Evolutionary conservation across 2,329 filamentous ascomycete species (phyloP).

Genomic region (Alternaria alternata): DNA sequence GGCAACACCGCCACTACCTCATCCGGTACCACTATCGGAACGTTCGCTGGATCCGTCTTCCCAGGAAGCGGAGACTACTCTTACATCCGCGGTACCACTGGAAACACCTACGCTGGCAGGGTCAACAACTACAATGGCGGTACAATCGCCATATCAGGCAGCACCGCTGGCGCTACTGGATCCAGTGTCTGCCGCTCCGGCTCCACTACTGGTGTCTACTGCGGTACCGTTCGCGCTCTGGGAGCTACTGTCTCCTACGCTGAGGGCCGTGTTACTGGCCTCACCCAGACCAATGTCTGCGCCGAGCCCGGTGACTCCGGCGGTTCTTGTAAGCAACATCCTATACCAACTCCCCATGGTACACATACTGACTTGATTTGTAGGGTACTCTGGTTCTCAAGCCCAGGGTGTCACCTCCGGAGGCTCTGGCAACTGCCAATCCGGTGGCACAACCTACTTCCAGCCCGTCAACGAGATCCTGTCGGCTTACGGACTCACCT

Average conservation of each 20-base stretch:
- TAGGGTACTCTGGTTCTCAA: constrained; percentile 50
- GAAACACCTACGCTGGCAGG: constrained; percentile 39
- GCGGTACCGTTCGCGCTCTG: constrained; percentile 49
- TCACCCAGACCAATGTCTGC: constrained; percentile 54
- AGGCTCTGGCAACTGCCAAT: constrained; percentile 52
- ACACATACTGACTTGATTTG: neutral
- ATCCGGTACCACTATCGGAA: constrained; percentile 44
- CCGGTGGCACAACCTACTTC: constrained; percentile 53
- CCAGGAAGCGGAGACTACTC: constrained; percentile 51
- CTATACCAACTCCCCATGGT: neutral
- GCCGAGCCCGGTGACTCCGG: constrained; percentile 56
- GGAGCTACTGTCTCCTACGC: constrained; percentile 52
- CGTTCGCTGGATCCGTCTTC: constrained; percentile 52
- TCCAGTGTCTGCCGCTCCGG: constrained; percentile 54
- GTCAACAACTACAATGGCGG: constrained; percentile 49
- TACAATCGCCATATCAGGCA: constrained; percentile 49
- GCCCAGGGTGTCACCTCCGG: constrained; percentile 56
- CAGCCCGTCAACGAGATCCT: constrained; percentile 55
- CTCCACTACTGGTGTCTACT: constrained; percentile 54
- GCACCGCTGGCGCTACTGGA: constrained; percentile 49
- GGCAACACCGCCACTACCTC: constrained; percentile 46
- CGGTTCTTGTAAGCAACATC: constrained; percentile 40
- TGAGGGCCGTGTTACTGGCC: constrained; percentile 52
- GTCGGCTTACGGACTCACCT: constrained; percentile 48
- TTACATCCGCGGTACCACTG: constrained; percentile 49